phyloP scores from a whole-genome alignment of 345 rosid genomes.

The Eucalyptus pauciflora region DNA sequence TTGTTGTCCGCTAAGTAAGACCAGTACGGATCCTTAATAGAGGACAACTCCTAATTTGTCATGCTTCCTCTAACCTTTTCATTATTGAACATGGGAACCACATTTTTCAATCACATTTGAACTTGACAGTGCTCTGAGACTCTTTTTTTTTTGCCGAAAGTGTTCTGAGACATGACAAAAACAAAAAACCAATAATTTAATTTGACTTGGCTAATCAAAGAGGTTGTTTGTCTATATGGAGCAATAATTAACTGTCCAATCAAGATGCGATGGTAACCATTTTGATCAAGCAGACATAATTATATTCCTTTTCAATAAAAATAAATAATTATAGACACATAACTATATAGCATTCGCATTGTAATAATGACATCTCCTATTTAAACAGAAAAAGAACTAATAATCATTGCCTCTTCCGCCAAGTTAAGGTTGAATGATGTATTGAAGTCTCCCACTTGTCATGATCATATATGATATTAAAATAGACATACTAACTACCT shows the following conservation, averaged over 20 bases:
- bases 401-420: background rate
- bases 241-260: background rate
- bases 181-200: too few relatives aligned
- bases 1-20: background rate
- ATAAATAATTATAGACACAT: background rate
- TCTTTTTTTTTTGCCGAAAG: too few relatives aligned
- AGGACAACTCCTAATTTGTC: too few relatives aligned
- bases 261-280: background rate
- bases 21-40: too few relatives aligned
- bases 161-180: too few relatives aligned
- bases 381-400: too few relatives aligned
- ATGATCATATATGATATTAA: background rate
- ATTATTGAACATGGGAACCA: too few relatives aligned
- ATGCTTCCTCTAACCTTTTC: too few relatives aligned
- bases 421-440: background rate
- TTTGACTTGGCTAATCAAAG: background rate
- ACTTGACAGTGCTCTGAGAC: too few relatives aligned
- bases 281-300: background rate
- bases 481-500: background rate
- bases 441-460: background rate
- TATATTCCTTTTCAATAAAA: background rate
- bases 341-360: background rate
- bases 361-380: background rate
- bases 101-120: too few relatives aligned
- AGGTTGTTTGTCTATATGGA: background rate